Evolutionary conservation across 2,329 filamentous ascomycete species (phyloP).

Genomic region (Fusarium armeniacum): DNA sequence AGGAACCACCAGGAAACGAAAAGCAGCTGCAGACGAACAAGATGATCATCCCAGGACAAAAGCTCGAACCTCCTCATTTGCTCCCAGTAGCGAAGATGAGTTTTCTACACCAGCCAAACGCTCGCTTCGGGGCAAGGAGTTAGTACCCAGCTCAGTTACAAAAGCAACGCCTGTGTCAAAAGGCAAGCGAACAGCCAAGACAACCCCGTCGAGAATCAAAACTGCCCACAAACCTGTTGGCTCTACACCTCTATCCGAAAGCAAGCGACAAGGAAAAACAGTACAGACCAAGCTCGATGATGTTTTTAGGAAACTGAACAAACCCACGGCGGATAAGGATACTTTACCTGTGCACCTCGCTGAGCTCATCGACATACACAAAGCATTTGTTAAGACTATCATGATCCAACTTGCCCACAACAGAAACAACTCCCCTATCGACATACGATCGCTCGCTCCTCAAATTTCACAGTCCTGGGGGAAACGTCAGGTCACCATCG

Average conservation of each 20-base stretch:
- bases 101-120: slow-evolving; percentile 46
- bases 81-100: slow-evolving; percentile 55
- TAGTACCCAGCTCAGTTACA: slow-evolving; percentile 13
- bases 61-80: slow-evolving; percentile 52
- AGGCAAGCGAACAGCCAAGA: slow-evolving; percentile 53
- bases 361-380: slow-evolving; percentile 74
- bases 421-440: slow-evolving; percentile 72
- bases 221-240: slow-evolving; percentile 52
- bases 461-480: slow-evolving; percentile 78
- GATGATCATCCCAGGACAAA: slow-evolving; percentile 48
- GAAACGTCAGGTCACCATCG: slow-evolving; percentile 74
- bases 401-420: slow-evolving; percentile 79
- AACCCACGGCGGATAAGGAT: slow-evolving; percentile 32
- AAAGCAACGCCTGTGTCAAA: slow-evolving; percentile 38
- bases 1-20: slow-evolving; percentile 56
- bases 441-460: slow-evolving; percentile 72
- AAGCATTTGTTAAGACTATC: slow-evolving; percentile 76
- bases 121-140: slow-evolving; percentile 50
- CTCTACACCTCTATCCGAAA: slow-evolving; percentile 52
- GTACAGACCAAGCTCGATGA: slow-evolving; percentile 59
- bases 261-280: slow-evolving; percentile 49
- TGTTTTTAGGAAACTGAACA: slow-evolving; percentile 55
- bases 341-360: slow-evolving; percentile 66
- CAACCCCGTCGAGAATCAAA: slow-evolving; percentile 49
- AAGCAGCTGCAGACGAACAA: slow-evolving; percentile 50